phyloP scores from a whole-genome alignment of 306 rosid species.

The Corylus heterophylla region DNA sequence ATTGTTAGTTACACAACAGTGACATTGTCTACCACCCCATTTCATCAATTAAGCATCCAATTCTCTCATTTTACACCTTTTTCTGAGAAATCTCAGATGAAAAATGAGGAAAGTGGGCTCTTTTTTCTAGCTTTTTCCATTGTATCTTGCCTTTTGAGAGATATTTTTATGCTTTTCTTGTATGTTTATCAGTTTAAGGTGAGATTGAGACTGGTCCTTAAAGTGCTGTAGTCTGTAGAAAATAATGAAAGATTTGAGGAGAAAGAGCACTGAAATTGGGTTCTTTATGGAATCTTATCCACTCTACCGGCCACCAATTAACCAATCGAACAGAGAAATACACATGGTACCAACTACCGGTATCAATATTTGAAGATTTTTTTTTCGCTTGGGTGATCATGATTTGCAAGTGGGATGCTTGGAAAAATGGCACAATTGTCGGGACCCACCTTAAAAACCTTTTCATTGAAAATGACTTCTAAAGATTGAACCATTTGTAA shows the following conservation, averaged over 20 bases:
- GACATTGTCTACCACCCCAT: constrained; percentile 2
- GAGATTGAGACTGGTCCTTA: constrained; percentile 18
- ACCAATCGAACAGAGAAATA: constrained; percentile 7
- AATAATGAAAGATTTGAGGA: constrained; percentile 21
- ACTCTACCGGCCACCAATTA: constrained; percentile 8
- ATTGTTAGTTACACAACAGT: background rate
- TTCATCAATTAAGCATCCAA: constrained; percentile 25
- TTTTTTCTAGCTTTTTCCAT: constrained; percentile 8
- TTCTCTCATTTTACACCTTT: constrained; percentile 7
- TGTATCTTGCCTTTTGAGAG: constrained; percentile 3
- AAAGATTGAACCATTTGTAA: background rate
- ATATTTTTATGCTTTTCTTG: constrained; percentile 14
- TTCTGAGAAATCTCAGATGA: background rate
- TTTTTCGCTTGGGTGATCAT: background rate
- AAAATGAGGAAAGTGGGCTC: constrained; percentile 1
- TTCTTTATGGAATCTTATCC: constrained; percentile 29
- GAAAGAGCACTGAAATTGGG: constrained; percentile 14
- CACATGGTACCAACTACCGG: constrained; percentile 11
- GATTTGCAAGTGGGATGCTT: constrained; percentile 2
- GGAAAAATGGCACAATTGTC: background rate
- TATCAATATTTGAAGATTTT: constrained; percentile 5
- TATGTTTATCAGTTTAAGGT: background rate
- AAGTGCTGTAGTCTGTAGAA: constrained; percentile 8
- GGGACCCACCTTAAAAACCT: background rate
- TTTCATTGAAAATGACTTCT: background rate